A percentile compares a stretch with the other conserved stretches of the same genome.
These are phyloP conservation scores for Fusarium nisikadoi DNA, from an alignment of 2,329 filamentous ascomycete species.

Conservation along the genomic window DNA sequence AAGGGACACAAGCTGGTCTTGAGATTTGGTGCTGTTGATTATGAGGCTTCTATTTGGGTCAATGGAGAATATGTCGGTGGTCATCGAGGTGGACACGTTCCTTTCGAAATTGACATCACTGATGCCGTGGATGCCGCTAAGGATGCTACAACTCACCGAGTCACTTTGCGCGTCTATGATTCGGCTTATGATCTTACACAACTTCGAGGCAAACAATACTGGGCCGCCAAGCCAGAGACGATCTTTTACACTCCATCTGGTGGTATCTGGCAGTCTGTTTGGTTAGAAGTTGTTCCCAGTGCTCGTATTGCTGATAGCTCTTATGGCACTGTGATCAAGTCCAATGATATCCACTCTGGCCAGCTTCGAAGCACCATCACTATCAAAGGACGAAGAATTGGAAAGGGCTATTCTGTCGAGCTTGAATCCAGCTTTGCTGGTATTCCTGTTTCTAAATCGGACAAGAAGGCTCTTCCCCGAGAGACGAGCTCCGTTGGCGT, in stretches of 20 bases:
- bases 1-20: conserved; percentile 58
- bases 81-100: conserved; percentile 69
- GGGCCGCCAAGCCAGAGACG: conserved; percentile 68
- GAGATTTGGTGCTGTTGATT: conserved; percentile 71
- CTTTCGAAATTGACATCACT: conserved; percentile 67
- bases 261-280: conserved; percentile 68
- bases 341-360: conserved; percentile 64
- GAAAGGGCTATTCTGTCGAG: conserved; percentile 60
- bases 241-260: conserved; percentile 69
- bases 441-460: conserved; percentile 55
- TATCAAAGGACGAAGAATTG: conserved; percentile 60
- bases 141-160: conserved; percentile 46
- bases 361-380: conserved; percentile 61
- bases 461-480: conserved; percentile 55
- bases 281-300: conserved; percentile 65
- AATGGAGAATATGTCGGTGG: conserved; percentile 62
- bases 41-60: conserved; percentile 68
- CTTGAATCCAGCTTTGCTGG: conserved; percentile 65
- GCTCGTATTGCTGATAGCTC: conserved; percentile 65
- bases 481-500: conserved; percentile 62
- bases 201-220: conserved; percentile 75
- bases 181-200: conserved; percentile 72
- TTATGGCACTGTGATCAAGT: conserved; percentile 66
- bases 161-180: conserved; percentile 70
- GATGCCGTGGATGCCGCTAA: conserved; percentile 53